A percentile compares a stretch with the other conserved stretches of the same genome.
Conservation (phyloP, 441 rosid species). For the Sinapis alba region DNA sequence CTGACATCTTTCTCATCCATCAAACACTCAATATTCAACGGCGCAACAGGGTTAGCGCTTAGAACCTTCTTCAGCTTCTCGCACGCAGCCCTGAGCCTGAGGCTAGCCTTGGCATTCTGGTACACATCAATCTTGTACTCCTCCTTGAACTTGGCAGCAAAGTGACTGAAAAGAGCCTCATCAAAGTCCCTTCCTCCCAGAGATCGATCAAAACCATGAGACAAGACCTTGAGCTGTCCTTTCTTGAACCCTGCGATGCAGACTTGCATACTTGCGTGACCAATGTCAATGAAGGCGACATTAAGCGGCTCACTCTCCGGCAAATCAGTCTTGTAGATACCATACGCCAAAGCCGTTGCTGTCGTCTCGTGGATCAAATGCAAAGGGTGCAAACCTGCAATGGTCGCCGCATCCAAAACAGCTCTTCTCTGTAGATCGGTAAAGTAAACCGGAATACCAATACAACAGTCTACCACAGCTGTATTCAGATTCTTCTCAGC, state of each 20-base stretch:
- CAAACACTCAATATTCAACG: conserved; percentile 88
- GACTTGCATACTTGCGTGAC: conserved; percentile 94
- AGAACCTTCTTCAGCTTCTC: conserved; percentile 96
- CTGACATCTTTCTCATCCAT: conserved; percentile 98
- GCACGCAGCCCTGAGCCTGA: conserved; percentile 80
- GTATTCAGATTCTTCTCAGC: conserved; percentile 86
- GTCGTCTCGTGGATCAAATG: conserved; percentile 89
- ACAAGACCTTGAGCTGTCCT: conserved; percentile 79
- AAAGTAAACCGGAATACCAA: conserved; percentile 94
- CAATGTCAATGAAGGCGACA: conserved; percentile 92
- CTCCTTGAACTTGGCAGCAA: conserved; percentile 79
- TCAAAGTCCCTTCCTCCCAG: conserved; percentile 97
- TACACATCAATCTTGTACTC: conserved; percentile 88
- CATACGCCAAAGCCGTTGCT: conserved; percentile 96
- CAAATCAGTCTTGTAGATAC: conserved; percentile 93
- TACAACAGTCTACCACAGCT: conserved; percentile 93
- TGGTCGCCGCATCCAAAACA: conserved; percentile 89
- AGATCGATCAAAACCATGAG: conserved; percentile 78
- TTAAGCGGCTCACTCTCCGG: conserved; percentile 84
- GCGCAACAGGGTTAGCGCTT: conserved; percentile 94
- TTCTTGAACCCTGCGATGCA: conserved; percentile 91
- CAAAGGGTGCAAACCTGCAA: conserved; percentile 93
- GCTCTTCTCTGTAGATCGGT: conserved; percentile 96
- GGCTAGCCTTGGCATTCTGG: conserved; percentile 88
- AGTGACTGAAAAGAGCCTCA: conserved; percentile 80